These are phyloP conservation scores for Trypanosomatidae sp. DNA, from an alignment of 208 protist genomes.

Conservation along the genomic window DNA sequence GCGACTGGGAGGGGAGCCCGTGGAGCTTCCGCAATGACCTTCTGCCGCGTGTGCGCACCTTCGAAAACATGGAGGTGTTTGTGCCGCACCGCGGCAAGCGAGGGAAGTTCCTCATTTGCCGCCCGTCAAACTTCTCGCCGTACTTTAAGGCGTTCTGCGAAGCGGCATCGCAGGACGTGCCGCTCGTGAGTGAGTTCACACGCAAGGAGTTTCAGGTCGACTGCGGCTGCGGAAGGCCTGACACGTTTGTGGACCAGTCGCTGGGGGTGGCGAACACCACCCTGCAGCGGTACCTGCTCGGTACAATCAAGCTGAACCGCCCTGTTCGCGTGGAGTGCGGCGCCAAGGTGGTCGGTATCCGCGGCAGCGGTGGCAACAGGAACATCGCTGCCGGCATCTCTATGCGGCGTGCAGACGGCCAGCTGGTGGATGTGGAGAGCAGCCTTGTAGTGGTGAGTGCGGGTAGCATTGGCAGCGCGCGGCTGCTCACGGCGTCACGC, in stretches of 20 bases:
- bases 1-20: slow-evolving; percentile 60
- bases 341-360: slow-evolving; percentile 50
- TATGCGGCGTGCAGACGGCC: slow-evolving; percentile 39
- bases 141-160: slow-evolving; percentile 76
- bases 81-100: slow-evolving; percentile 68
- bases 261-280: slow-evolving; percentile 62
- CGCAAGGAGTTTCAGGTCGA: slow-evolving; percentile 47
- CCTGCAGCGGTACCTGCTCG: slow-evolving; percentile 73
- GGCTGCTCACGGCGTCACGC: slow-evolving; percentile 54
- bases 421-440: slow-evolving; percentile 43
- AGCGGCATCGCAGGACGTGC: slow-evolving; percentile 65
- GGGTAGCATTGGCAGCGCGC: slow-evolving; percentile 60
- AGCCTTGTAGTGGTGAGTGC: slow-evolving; percentile 60
- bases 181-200: slow-evolving; percentile 71
- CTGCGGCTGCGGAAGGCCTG: slow-evolving; percentile 56
- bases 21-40: slow-evolving; percentile 76
- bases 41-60: slow-evolving; percentile 51
- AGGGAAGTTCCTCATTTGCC: slow-evolving; percentile 68
- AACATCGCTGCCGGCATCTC: slow-evolving; percentile 54
- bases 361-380: slow-evolving; percentile 19
- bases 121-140: slow-evolving; percentile 58
- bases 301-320: slow-evolving; percentile 58
- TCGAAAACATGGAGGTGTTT: slow-evolving; percentile 68
- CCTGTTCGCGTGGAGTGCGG: slow-evolving; percentile 64
- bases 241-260: slow-evolving; percentile 59